phyloP scores from a whole-genome alignment of 2,329 filamentous ascomycete species.

The Hymenoscyphus salicellus region DNA sequence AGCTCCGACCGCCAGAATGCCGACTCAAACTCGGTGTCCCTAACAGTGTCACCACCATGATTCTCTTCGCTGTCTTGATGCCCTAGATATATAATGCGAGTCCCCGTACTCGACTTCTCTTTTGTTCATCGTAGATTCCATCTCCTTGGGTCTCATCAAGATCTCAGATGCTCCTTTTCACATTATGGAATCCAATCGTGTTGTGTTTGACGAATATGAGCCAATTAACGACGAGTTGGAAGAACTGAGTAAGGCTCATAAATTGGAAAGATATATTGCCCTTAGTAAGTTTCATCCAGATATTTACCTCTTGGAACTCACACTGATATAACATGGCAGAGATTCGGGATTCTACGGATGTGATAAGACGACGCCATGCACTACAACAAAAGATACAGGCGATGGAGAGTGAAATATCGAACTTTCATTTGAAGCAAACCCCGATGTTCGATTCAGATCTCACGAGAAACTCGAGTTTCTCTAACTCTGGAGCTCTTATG shows the following conservation, averaged over 20 bases:
- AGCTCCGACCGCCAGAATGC: not conserved
- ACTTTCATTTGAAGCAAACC: conserved; percentile 9
- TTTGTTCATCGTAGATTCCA: not conserved
- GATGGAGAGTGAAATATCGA: conserved; percentile 15
- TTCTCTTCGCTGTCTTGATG: not conserved
- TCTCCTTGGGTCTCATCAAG: not conserved
- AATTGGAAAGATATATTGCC: not conserved
- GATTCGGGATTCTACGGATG: not conserved
- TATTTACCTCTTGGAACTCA: not conserved
- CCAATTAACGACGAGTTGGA: not conserved
- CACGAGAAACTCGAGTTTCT: no score
- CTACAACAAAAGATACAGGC: conserved; percentile 9
- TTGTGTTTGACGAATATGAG: not conserved
- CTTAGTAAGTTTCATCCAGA: not conserved
- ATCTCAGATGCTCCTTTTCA: not conserved
- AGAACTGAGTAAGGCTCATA: not conserved
- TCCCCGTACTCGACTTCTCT: not conserved
- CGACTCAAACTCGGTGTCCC: no score
- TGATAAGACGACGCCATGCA: conserved; percentile 6
- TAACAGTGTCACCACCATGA: not conserved
- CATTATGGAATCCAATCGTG: not conserved
- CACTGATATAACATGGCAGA: not conserved
- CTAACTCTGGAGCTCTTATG: not conserved
- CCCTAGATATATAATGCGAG: not conserved
- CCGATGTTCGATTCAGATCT: not conserved